These are phyloP conservation scores for Chrysoporthe cubensis DNA, from an alignment of 2,329 filamentous ascomycete genomes.

Conservation along the genomic window DNA sequence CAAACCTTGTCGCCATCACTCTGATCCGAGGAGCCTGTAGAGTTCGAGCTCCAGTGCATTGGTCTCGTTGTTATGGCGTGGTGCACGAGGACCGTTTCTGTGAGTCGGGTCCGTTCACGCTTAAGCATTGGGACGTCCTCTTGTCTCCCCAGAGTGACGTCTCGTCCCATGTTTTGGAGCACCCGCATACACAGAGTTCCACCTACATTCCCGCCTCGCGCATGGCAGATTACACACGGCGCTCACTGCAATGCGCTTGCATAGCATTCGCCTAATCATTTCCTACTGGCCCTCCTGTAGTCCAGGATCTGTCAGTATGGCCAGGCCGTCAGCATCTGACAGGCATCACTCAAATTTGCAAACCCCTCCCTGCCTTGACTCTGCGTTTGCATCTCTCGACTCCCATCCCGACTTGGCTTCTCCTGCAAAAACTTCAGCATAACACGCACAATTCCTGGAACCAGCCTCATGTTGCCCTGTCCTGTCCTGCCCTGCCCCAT, in stretches of 20 bases:
- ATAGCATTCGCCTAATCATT: constrained; percentile 15
- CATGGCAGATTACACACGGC: constrained; percentile 9
- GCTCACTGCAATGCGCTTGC: constrained; percentile 2
- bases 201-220: background rate
- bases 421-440: constrained; percentile 2
- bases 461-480: background rate
- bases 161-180: constrained; percentile 24
- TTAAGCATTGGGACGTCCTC: background rate
- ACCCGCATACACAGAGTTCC: constrained; percentile 1
- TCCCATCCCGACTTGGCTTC: background rate
- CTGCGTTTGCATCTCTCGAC: constrained; percentile 1
- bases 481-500: constrained; percentile 6
- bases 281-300: constrained; percentile 3
- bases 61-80: constrained; percentile 27
- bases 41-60: background rate
- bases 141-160: constrained; percentile 16
- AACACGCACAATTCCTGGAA: background rate
- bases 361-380: background rate
- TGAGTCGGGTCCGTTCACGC: constrained; percentile 12
- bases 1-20: background rate
- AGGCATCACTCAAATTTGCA: background rate
- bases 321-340: constrained; percentile 2
- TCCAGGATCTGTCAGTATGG: background rate
- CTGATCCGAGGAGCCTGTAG: background rate
- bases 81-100: constrained; percentile 27